A percentile compares a stretch with the other conserved stretches of the same genome.
phyloP scores from a whole-genome alignment of 78 protist genomes.

The Tieghemostelium lacteum region DNA sequence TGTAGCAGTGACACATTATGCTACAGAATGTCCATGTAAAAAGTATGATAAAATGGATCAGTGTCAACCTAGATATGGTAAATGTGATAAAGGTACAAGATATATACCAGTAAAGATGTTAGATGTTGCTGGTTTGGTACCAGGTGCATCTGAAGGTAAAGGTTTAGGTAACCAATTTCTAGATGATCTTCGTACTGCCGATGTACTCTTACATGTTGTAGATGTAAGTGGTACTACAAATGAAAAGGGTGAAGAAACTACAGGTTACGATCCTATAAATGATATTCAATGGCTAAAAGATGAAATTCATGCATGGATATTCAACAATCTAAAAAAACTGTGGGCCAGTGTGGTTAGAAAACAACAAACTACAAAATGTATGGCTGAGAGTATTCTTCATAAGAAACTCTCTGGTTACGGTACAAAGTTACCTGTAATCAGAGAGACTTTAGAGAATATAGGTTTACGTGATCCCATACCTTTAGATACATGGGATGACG shows the following conservation, averaged over 20 bases:
- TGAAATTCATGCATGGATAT: constrained; percentile 88
- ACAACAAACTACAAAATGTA: constrained; percentile 51
- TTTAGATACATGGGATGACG: constrained; percentile 22
- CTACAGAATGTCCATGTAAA: constrained; percentile 74
- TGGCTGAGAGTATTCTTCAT: constrained; percentile 53
- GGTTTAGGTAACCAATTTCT: constrained; percentile 91
- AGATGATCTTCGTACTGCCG: constrained; percentile 88
- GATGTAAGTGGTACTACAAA: constrained; percentile 90
- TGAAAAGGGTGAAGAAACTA: constrained; percentile 84
- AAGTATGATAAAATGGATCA: constrained; percentile 55
- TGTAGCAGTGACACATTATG: constrained; percentile 72
- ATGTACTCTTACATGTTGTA: constrained; percentile 90
- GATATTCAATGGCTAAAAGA: constrained; percentile 88
- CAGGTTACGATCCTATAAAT: constrained; percentile 73
- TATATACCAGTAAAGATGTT: constrained; percentile 80
- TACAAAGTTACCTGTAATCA: constrained; percentile 19
- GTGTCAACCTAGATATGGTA: constrained; percentile 83
- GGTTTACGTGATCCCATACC: constrained; percentile 27
- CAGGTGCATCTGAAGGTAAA: constrained; percentile 90
- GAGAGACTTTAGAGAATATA: constrained; percentile 28
- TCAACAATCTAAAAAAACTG: constrained; percentile 65
- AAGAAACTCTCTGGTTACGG: constrained; percentile 80
- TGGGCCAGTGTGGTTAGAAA: constrained; percentile 73
- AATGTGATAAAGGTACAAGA: constrained; percentile 68
- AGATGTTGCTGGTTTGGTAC: constrained; percentile 95